A percentile compares a stretch with the other conserved stretches of the same genome.
These are phyloP conservation scores for Lipomyces yamadae DNA, from an alignment of 805 yeast genomes.

Conservation along the genomic window DNA sequence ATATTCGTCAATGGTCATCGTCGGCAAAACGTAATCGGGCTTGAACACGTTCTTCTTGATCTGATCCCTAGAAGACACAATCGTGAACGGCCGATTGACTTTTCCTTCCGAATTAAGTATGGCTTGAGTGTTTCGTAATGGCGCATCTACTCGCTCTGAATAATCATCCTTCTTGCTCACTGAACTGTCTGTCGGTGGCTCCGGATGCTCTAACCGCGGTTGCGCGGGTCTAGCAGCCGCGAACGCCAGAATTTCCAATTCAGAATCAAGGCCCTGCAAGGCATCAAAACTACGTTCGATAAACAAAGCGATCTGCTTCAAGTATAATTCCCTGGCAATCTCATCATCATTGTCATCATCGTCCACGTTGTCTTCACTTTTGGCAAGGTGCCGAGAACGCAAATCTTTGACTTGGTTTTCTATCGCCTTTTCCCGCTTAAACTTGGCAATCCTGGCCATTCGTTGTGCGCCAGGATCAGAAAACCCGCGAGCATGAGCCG, in stretches of 20 bases:
- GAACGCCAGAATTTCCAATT: slow-evolving; percentile 62
- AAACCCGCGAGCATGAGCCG: slow-evolving; percentile 12
- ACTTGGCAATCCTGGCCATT: slow-evolving; percentile 73
- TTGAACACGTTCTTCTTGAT: slow-evolving; percentile 74
- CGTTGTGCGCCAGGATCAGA: slow-evolving; percentile 55
- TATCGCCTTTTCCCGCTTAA: slow-evolving; percentile 62
- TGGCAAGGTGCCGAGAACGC: slow-evolving; percentile 10
- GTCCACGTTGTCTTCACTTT: neutral
- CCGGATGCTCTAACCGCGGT: slow-evolving; percentile 34
- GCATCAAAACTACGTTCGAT: slow-evolving; percentile 59
- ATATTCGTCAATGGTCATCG: slow-evolving; percentile 92
- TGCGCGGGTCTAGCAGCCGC: slow-evolving; percentile 36
- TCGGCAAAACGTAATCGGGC: slow-evolving; percentile 89
- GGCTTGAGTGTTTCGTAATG: slow-evolving; percentile 46
- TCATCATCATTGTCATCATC: slow-evolving; percentile 63
- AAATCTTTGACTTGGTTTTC: slow-evolving; percentile 52
- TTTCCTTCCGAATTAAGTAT: slow-evolving; percentile 74
- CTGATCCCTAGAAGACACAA: slow-evolving; percentile 59
- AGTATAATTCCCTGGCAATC: slow-evolving; percentile 56
- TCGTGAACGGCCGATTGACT: slow-evolving; percentile 81
- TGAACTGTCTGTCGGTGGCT: slow-evolving; percentile 30
- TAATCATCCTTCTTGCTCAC: slow-evolving; percentile 50
- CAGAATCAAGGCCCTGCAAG: slow-evolving; percentile 67
- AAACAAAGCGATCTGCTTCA: slow-evolving; percentile 59
- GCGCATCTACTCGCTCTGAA: slow-evolving; percentile 66